A percentile compares a stretch with the other conserved stretches of the same genome.
Conservation (phyloP, 108 stramenopile genomes). For the Fistulifera solaris region DNA sequence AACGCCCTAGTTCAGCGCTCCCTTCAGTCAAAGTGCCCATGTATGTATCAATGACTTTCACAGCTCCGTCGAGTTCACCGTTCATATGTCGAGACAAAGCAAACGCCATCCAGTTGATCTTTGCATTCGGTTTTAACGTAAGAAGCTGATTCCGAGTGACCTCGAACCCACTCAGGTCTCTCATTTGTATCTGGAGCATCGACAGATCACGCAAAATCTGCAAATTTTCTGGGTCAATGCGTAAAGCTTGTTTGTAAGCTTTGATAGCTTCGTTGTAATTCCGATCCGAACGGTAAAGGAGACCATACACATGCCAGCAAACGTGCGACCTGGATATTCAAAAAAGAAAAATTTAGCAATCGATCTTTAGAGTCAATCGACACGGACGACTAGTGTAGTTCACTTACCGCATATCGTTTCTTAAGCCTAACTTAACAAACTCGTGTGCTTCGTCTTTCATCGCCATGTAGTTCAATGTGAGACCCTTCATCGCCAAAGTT, state of each 20-base stretch:
- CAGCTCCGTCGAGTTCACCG: constrained; percentile 70
- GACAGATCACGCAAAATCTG: constrained; percentile 94
- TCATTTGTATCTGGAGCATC: constrained; percentile 87
- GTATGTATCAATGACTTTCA: constrained; percentile 85
- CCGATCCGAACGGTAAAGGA: constrained; percentile 89
- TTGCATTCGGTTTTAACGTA: constrained; percentile 68
- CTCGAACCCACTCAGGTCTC: constrained; percentile 85
- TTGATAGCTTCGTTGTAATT: constrained; percentile 97
- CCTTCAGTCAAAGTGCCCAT: constrained; percentile 61
- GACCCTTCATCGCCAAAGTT: constrained; percentile 94
- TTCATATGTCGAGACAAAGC: constrained; percentile 84
- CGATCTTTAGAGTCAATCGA: background rate
- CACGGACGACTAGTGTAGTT: background rate
- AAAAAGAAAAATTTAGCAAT: constrained; percentile 1
- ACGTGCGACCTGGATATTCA: constrained; percentile 71
- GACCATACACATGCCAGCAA: constrained; percentile 99
- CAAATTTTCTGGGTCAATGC: constrained; percentile 84
- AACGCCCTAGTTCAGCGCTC: constrained; percentile 47
- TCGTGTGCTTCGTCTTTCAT: constrained; percentile 86
- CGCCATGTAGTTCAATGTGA: constrained; percentile 74
- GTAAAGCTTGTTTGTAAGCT: constrained; percentile 95
- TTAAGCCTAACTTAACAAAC: constrained; percentile 84
- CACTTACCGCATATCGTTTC: constrained; percentile 84
- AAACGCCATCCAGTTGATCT: constrained; percentile 91
- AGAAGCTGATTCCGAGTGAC: constrained; percentile 83